Base-by-base conservation (phyloP, 129 eudicot species). In the Centrapalus pauciflorus region DNA sequence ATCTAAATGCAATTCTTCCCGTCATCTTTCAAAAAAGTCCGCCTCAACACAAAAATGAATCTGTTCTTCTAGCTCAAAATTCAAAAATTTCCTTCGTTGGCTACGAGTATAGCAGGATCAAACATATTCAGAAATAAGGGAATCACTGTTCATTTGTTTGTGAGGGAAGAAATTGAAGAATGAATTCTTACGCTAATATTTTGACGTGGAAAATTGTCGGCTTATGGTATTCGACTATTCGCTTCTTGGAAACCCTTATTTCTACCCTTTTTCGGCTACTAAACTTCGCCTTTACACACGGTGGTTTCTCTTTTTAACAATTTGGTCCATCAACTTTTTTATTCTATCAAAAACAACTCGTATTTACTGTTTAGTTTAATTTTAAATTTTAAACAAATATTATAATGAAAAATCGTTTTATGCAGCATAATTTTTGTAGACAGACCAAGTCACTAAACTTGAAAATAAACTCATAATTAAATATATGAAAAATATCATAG, bases 1-100 rank as follows among this genome's bases (percentile, higher is more conserved):
- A 80, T 55, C 72, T 74, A 7, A 46, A 73, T 11, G 61, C 85
- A 66, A 74, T 58, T 75, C 83, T 77, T 32, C 67, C 61, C 14
- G 79, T 43, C 90, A 84, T 84, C 27, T 74, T 56, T 62, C 34
- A 24, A 46, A 48, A 61, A 59, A 32, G 7, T 55, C 17, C 13
- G 28, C 45, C 24, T 14, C 57, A 16, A 64, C 14, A 37, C 37
- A 23, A 30, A n/a, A 30, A 24, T 46, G 51, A 35, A 50, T 72
- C 1, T 52, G 51, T 67, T 67, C 56, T 73, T 63, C 33, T 37
- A 56, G 71, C 27, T 73, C 7, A 21, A 73, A 51, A 51, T 27
- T 63, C 0, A 37, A 51, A 55, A 38, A 19, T 10, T 61, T 72
- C 3, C 2, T 4, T 61, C 25, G 70, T 25, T 61, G 17, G 27